Evolutionary conservation across 23 red algal species (phyloP).

Genomic region (Pyropia yezoensis): DNA sequence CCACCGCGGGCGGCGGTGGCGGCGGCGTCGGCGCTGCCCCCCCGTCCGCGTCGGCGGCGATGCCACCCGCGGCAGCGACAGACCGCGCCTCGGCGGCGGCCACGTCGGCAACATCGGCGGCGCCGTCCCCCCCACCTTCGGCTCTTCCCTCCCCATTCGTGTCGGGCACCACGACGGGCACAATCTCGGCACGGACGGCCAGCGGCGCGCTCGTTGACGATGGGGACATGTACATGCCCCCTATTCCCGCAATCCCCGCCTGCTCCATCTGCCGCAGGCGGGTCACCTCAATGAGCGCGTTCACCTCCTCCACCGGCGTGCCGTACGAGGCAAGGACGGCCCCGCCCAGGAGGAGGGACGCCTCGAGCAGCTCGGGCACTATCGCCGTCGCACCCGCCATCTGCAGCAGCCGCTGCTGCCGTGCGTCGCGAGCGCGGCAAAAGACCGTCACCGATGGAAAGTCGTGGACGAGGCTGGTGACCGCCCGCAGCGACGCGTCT

Average conservation of each 20-base stretch:
- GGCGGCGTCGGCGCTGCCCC: too few relatives aligned
- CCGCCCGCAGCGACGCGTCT: slow-evolving; percentile 65
- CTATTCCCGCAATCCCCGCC: slow-evolving; percentile 34
- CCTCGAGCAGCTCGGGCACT: slow-evolving; percentile 93
- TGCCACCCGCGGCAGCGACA: too few relatives aligned
- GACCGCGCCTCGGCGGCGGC: too few relatives aligned
- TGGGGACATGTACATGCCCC: too few relatives aligned
- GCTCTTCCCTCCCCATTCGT: too few relatives aligned
- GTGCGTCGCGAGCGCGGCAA: slow-evolving; percentile 69
- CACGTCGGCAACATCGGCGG: too few relatives aligned
- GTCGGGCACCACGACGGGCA: too few relatives aligned
- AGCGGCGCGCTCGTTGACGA: too few relatives aligned
- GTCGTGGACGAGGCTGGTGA: slow-evolving; percentile 71
- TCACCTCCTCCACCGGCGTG: slow-evolving; percentile 81
- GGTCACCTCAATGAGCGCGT: slow-evolving; percentile 69
- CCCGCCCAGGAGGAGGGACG: slow-evolving; percentile 78
- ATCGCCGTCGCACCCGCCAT: slow-evolving; percentile 88
- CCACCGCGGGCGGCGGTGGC: too few relatives aligned
- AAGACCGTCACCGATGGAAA: slow-evolving; percentile 82
- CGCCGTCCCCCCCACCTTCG: too few relatives aligned
- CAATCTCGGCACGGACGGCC: too few relatives aligned
- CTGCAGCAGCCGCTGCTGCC: slow-evolving; percentile 82
- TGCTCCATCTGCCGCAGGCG: slow-evolving; percentile 62
- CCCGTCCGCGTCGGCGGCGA: too few relatives aligned
- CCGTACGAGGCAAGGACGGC: slow-evolving; percentile 83